A percentile compares a stretch with the other conserved stretches of the same genome.
phyloP scores from a whole-genome alignment of 2,329 filamentous ascomycete species.

The Aspergillus pseudotamarii region DNA sequence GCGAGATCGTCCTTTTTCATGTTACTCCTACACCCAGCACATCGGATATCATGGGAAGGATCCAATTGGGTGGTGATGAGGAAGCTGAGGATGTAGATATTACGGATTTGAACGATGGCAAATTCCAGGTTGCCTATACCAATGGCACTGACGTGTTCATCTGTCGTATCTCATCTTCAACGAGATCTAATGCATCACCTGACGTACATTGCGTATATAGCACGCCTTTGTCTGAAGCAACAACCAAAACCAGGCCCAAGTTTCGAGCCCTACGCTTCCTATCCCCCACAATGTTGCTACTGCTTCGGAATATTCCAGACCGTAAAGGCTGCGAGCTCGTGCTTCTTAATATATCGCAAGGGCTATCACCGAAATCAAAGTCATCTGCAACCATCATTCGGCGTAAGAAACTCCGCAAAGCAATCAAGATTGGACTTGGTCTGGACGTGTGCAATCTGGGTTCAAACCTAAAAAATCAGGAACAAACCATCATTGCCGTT shows the following conservation, averaged over 20 bases:
- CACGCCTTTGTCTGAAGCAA: constrained; percentile 40
- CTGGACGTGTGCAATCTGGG: constrained; percentile 75
- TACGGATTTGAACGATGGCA: constrained; percentile 32
- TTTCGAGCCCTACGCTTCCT: constrained; percentile 61
- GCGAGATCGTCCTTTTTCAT: constrained; percentile 81
- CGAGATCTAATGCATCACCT: constrained; percentile 45
- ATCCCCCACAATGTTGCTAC: constrained; percentile 54
- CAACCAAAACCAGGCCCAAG: constrained; percentile 47
- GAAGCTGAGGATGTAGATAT: constrained; percentile 56
- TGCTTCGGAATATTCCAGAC: constrained; percentile 59
- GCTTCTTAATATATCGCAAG: constrained; percentile 43
- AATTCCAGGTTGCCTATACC: constrained; percentile 77
- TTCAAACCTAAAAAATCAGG: constrained; percentile 60
- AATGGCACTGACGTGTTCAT: constrained; percentile 74
- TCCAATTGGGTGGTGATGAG: constrained; percentile 52
- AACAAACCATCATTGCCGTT: constrained; percentile 79
- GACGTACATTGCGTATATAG: constrained; percentile 42
- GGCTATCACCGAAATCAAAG: constrained; percentile 13
- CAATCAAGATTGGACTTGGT: constrained; percentile 73
- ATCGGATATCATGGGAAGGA: constrained; percentile 57
- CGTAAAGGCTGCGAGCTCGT: constrained; percentile 59
- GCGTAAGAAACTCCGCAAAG: constrained; percentile 64
- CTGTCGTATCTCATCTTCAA: constrained; percentile 59
- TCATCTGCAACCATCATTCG: constrained; percentile 50
- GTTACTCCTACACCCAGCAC: constrained; percentile 59